These are phyloP conservation scores for Chalciporus chontae DNA, from an alignment of 768 basidiomycete species.

Conservation along the genomic window DNA sequence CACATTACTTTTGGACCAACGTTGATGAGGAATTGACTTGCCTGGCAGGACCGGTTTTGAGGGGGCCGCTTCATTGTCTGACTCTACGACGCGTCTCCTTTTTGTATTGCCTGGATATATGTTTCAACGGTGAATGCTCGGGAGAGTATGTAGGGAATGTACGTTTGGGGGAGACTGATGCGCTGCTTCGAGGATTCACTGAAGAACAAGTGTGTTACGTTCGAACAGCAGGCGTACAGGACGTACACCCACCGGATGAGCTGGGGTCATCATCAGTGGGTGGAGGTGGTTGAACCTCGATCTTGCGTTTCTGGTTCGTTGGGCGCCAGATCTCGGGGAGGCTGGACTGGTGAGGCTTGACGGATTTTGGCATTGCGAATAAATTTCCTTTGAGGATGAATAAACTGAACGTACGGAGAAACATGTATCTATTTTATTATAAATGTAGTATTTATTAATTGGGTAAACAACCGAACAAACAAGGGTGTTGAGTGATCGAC, in stretches of 20 bases:
- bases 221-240: not conserved
- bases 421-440: too few species aligned
- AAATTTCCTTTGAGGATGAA: constrained; percentile 54
- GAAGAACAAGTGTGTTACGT: constrained; percentile 6
- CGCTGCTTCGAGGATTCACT: constrained; percentile 40
- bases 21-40: constrained; percentile 1
- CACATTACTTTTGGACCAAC: not conserved
- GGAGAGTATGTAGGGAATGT: constrained; percentile 1
- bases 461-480: constrained; percentile 37
- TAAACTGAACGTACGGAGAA: constrained; percentile 45
- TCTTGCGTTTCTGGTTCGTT: constrained; percentile 39
- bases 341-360: constrained; percentile 76
- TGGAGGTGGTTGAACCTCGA: constrained; percentile 17
- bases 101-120: constrained; percentile 36
- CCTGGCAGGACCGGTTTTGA: constrained; percentile 3
- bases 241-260: constrained; percentile 11
- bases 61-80: constrained; percentile 45
- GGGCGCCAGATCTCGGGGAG: constrained; percentile 71
- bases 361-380: constrained; percentile 65
- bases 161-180: constrained; percentile 20
- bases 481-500: constrained; percentile 28
- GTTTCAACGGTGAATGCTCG: not conserved
- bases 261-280: constrained; percentile 18
- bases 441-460: too few species aligned
- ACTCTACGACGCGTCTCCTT: constrained; percentile 50